Percentiles rank a stretch among this genome's conserved stretches.
phyloP scores from a whole-genome alignment of 1,139 yeast species.

The Taiozyma sp. region DNA sequence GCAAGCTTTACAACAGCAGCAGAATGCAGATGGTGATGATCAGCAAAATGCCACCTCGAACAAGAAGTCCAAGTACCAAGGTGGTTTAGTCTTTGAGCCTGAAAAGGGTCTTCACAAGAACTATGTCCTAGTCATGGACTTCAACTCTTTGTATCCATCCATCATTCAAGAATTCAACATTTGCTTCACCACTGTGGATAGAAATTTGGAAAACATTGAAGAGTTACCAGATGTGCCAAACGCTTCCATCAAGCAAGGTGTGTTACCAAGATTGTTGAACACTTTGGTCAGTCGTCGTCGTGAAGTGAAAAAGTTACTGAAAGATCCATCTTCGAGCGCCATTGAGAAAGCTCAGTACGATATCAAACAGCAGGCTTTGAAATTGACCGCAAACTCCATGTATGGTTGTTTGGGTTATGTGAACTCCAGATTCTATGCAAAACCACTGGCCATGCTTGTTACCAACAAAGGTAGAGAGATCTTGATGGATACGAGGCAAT shows the following conservation, averaged over 20 bases:
- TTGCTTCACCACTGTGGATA: constrained; percentile 91
- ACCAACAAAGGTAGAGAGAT: constrained; percentile 96
- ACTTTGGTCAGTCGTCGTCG: constrained; percentile 88
- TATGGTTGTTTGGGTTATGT: constrained; percentile 97
- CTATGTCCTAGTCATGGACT: constrained; percentile 92
- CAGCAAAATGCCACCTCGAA: constrained; percentile 46
- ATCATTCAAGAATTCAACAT: constrained; percentile 96
- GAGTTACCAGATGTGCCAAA: constrained; percentile 73
- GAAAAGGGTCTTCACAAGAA: constrained; percentile 92
- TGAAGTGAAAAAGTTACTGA: constrained; percentile 84
- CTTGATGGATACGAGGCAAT: constrained; percentile 85
- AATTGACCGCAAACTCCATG: constrained; percentile 97
- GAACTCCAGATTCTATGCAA: constrained; percentile 90
- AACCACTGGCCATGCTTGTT: constrained; percentile 93
- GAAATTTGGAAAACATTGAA: constrained; percentile 60
- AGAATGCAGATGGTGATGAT: constrained; percentile 30
- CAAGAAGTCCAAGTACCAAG: constrained; percentile 83
- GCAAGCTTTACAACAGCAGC: constrained; percentile 29
- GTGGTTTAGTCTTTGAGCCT: constrained; percentile 97
- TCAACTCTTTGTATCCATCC: constrained; percentile 95
- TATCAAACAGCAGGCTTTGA: constrained; percentile 92
- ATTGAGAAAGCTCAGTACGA: constrained; percentile 79
- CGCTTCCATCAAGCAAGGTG: constrained; percentile 60
- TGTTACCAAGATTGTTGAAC: constrained; percentile 78
- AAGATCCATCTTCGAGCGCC: constrained; percentile 61